Evolutionary conservation across 1,139 yeast genomes (phyloP), one percentile per base, ranked within the genome.

Genomic region (Scheffersomyces illinoinensis): DNA sequence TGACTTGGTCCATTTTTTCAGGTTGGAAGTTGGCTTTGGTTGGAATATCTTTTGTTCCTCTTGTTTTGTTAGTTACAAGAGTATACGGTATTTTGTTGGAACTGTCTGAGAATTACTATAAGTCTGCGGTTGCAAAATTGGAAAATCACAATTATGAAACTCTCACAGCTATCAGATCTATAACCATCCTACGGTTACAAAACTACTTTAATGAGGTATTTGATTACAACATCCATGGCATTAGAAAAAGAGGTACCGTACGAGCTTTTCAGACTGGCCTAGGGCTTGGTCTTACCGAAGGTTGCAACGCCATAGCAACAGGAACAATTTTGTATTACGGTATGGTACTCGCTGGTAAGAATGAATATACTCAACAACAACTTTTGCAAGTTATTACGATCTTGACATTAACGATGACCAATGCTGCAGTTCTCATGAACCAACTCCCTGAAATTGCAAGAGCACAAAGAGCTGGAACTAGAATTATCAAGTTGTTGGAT

Each of bases 1-100:
- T 87, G 4, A 75, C 85, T 5, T 93, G 98, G 98, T 87, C 97
- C 0, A 64, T 92, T 5, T 79, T 81, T 0, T 70, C 82, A n/a
- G 97, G 97, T 0, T 95, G 98, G 98, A 90, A 88, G 66, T 76
- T 95, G 54, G 85, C 97, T 0, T 74, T 93, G 18, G 95, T 91
- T 1, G 96, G 97, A 1, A 66, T 93, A 10, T 81, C 97, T 0
- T 79, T 93, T 70, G 82, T 90, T 10, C 96, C 97, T 0, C 64
- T 85, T 26, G 85, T 89, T 58, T 72, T 82, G 3, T 20, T 84
- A 0, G 72, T 85, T 5, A 84, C 92, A 4, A 71, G 76, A 1
- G 57, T 81, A 1, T 90, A 87, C 68, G 86, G 92, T 1, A 63
- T 68, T 1, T 54, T 87, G 2, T 71, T 88, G 56, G 85, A 84